These are phyloP conservation scores for Pyricularia sp. DNA, from an alignment of 2,329 filamentous ascomycete genomes.

Conservation along the genomic window DNA sequence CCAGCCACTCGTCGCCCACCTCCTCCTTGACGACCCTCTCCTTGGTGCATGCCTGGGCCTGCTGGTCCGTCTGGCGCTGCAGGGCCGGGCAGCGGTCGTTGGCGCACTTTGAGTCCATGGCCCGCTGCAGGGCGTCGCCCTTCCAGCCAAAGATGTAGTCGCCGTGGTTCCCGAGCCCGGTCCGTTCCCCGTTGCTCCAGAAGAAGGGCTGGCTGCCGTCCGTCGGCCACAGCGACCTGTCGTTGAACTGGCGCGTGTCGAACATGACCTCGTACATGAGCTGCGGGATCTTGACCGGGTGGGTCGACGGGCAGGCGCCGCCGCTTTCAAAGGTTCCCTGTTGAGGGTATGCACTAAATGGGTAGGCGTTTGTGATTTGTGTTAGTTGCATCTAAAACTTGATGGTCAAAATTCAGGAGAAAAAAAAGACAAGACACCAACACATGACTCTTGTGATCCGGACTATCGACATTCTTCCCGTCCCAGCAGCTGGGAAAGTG, in stretches of 20 bases:
- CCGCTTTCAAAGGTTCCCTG: slow-evolving; percentile 13
- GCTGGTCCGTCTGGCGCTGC: slow-evolving; percentile 11
- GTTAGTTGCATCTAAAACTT: not conserved
- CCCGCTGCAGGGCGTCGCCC: slow-evolving; percentile 12
- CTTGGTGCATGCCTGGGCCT: slow-evolving; percentile 14
- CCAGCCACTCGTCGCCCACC: slow-evolving; percentile 10
- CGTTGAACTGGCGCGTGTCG: slow-evolving; percentile 19
- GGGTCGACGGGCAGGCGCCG: slow-evolving; percentile 12
- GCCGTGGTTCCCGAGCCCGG: slow-evolving; percentile 14
- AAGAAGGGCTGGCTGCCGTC: slow-evolving; percentile 22
- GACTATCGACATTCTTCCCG: slow-evolving; percentile 30
- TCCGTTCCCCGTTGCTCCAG: slow-evolving; percentile 15
- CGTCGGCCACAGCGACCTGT: slow-evolving; percentile 20
- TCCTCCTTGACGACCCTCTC: slow-evolving; percentile 12
- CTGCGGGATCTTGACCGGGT: slow-evolving; percentile 15
- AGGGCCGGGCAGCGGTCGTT: slow-evolving; percentile 13
- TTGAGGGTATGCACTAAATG: slow-evolving; percentile 8
- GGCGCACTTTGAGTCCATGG: slow-evolving; percentile 14
- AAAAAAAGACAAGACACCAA: not conserved
- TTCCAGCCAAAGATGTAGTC: slow-evolving; percentile 16
- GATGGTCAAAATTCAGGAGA: not conserved
- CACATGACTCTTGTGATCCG: slow-evolving; percentile 25
- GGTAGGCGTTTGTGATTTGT: not conserved
- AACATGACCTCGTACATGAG: slow-evolving; percentile 15
- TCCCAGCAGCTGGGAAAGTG: slow-evolving; percentile 34